These are phyloP conservation scores for Megacollybia platyphylla DNA, from an alignment of 1,284 basidiomycete genomes.

Conservation along the genomic window DNA sequence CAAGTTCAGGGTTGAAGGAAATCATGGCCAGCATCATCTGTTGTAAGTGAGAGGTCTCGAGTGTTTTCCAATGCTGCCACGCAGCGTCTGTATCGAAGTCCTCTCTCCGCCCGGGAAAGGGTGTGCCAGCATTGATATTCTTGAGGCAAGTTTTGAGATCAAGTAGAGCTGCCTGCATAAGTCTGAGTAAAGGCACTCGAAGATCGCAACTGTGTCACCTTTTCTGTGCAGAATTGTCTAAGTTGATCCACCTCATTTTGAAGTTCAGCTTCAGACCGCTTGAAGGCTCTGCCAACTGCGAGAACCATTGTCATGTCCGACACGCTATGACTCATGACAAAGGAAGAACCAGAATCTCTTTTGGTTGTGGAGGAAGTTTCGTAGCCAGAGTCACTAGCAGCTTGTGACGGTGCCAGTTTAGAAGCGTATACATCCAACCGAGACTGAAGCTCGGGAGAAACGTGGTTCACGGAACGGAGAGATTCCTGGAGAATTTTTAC, in stretches of 20 bases:
- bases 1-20: slow-evolving; percentile 77
- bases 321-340: slow-evolving; percentile 32
- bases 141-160: slow-evolving; percentile 90
- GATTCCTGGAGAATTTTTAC: slow-evolving; percentile 78
- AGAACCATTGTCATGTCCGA: slow-evolving; percentile 68
- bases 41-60: slow-evolving; percentile 78
- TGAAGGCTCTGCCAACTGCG: slow-evolving; percentile 66
- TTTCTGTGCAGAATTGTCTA: slow-evolving; percentile 64
- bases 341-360: slow-evolving; percentile 36
- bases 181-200: slow-evolving; percentile 6
- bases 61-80: slow-evolving; percentile 75
- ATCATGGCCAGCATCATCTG: slow-evolving; percentile 87
- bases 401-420: slow-evolving; percentile 55
- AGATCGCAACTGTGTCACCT: slow-evolving; percentile 27
- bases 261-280: slow-evolving; percentile 53
- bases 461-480: slow-evolving; percentile 58
- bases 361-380: slow-evolving; percentile 46
- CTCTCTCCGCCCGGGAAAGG: slow-evolving; percentile 77
- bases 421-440: slow-evolving; percentile 76
- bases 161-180: slow-evolving; percentile 60
- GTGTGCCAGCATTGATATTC: slow-evolving; percentile 75
- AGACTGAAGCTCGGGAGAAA: slow-evolving; percentile 71
- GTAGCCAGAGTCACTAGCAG: slow-evolving; percentile 51
- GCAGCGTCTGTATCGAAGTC: slow-evolving; percentile 78
- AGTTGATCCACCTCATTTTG: slow-evolving; percentile 69